Percentiles rank a stretch among this genome's conserved stretches.
These are phyloP conservation scores for Houttuynia cordata DNA, from an alignment of 164 flowering plant genomes.

Conservation along the genomic window DNA sequence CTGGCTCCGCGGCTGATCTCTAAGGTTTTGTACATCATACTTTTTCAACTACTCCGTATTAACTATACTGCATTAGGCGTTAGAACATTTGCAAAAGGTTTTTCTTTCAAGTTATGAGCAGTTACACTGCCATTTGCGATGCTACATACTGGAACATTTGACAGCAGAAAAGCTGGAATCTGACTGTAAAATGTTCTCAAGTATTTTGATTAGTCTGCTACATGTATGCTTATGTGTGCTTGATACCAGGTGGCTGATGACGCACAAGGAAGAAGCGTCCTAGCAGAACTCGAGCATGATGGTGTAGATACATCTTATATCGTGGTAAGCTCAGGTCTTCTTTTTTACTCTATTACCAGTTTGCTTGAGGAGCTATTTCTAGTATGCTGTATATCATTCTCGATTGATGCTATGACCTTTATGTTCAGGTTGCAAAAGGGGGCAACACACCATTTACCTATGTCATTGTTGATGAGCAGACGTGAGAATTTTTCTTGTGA, in stretches of 20 bases:
- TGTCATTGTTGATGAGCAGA: slow-evolving; percentile 68
- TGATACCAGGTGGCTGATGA: slow-evolving; percentile 62
- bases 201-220: not conserved
- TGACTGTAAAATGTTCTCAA: too few relatives aligned
- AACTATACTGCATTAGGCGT: too few relatives aligned
- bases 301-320: slow-evolving; percentile 75
- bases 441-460: slow-evolving; percentile 88
- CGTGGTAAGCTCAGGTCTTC: slow-evolving; percentile 36
- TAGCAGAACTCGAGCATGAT: slow-evolving; percentile 77
- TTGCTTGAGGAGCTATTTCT: not conserved
- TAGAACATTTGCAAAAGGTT: too few relatives aligned
- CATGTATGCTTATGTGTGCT: not conserved
- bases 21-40: slow-evolving; percentile 26
- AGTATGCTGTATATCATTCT: not conserved
- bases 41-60: too few relatives aligned
- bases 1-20: slow-evolving; percentile 63
- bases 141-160: too few relatives aligned
- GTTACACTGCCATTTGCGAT: too few relatives aligned
- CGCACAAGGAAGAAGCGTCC: slow-evolving; percentile 50
- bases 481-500: slow-evolving; percentile 35
- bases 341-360: not conserved
- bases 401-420: not conserved
- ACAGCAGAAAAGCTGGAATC: too few relatives aligned
- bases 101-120: too few relatives aligned
- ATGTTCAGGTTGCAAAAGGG: slow-evolving; percentile 56